Evolutionary conservation across 768 basidiomycete genomes (phyloP).

Genomic region (Tephrocybe sp.): DNA sequence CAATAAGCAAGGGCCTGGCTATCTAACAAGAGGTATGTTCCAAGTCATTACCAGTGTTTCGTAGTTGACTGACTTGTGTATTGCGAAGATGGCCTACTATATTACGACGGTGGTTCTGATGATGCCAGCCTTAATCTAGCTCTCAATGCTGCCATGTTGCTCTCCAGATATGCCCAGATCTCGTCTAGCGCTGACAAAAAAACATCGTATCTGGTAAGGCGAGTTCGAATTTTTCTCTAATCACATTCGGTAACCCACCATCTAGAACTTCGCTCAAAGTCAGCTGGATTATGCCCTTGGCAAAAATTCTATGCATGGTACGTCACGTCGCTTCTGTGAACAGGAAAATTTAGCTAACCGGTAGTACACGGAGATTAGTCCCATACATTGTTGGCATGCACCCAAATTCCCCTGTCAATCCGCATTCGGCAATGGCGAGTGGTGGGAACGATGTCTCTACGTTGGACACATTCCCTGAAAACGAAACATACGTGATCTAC

Average conservation of each 20-base stretch:
- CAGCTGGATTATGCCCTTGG: conserved; percentile 86
- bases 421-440: conserved; percentile 87
- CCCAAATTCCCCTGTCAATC: conserved; percentile 88
- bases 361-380: conserved; percentile 33
- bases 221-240: not conserved
- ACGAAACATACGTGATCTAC: conserved; percentile 78
- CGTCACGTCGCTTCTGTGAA: conserved; percentile 15
- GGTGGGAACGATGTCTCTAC: conserved; percentile 71
- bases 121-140: conserved; percentile 82
- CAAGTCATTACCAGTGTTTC: not conserved
- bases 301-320: conserved; percentile 87
- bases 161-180: conserved; percentile 74
- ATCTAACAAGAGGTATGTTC: conserved; percentile 59
- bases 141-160: conserved; percentile 82
- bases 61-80: not conserved
- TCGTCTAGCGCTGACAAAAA: conserved; percentile 62
- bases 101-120: conserved; percentile 82
- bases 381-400: conserved; percentile 89
- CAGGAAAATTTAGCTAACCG: not conserved
- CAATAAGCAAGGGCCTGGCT: conserved; percentile 51
- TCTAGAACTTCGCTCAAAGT: conserved; percentile 66
- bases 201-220: conserved; percentile 55
- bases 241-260: not conserved
- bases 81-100: conserved; percentile 73
- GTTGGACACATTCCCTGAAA: conserved; percentile 70